Base-by-base conservation (phyloP, 2,329 filamentous ascomycete species). In the Stachybotrys chlorohalonatus region DNA sequence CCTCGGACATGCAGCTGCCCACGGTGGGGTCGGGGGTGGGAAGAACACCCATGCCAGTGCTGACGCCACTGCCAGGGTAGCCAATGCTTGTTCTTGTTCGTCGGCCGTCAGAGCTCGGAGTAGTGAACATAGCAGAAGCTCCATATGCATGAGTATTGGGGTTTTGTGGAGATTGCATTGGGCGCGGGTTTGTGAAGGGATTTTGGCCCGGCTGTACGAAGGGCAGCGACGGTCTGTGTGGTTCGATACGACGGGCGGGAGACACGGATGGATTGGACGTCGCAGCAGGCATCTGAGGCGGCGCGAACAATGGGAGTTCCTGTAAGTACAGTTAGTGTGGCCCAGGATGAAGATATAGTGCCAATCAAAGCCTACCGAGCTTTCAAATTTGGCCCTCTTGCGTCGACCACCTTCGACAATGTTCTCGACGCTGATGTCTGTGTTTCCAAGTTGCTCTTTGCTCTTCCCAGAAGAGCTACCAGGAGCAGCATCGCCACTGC, bases 211-310 rank as follows among this genome's bases (percentile, higher is more conserved):
- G 83, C 62, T 85, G 84, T 52, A 87, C 81, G 67, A 89, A 95
- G 5, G 90, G 88, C 76, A 95, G 67, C 68, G 85, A 69, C 67
- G 86, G 75, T 75, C 89, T 77, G 75, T 87, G 71, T 74, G 89
- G 75, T 73, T 89, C 81, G 72, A 87, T 78, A 52, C 90, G 89
- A 65, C 93, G 87, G 67, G 91, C 90, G 57, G 93, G 93, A 31
- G 93, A 97, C 52, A 95, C 88, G 17, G 93, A 97, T n/a, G 92
- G 93, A 64, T 93, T 91, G n/a, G 93, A 96, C n/a, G 89, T 88
- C 52, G 90, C 87, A 62, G 93, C 88, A 51, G 93, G 93, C 74
- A 96, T 92, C 73, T 95, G 93, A 58, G 90, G 90, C 61, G 93
- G 93, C 59, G 90, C 92, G 71, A 97, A 99, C 53, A 99, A 79